Evolutionary conservation across 495 filamentous ascomycete species (phyloP).

Genomic region (Annulohypoxylon stygium): DNA sequence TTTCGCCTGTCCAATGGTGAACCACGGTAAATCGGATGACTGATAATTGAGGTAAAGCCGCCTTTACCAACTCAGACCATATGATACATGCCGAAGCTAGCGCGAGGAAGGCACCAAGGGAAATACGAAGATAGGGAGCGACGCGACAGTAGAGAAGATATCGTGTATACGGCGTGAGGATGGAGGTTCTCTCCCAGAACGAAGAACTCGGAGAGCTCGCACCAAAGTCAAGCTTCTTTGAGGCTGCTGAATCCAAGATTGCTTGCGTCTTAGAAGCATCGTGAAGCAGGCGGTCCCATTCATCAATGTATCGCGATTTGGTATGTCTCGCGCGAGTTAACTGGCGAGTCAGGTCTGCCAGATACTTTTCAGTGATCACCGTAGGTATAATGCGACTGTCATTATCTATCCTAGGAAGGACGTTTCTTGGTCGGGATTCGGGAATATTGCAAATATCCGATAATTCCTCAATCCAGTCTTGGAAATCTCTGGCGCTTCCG

Average conservation of each 20-base stretch:
- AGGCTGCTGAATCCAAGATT: constrained; percentile 84
- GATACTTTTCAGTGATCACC: constrained; percentile 91
- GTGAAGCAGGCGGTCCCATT: constrained; percentile 84
- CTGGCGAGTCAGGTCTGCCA: constrained; percentile 88
- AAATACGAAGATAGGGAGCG: constrained; percentile 72
- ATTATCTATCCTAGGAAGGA: constrained; percentile 54
- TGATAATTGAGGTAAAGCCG: constrained; percentile 78
- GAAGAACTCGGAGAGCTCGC: constrained; percentile 67
- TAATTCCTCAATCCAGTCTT: constrained; percentile 94
- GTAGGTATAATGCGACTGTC: constrained; percentile 69
- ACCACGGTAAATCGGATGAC: constrained; percentile 87
- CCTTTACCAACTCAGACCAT: constrained; percentile 92
- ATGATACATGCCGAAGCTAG: constrained; percentile 84
- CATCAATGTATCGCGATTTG: constrained; percentile 81
- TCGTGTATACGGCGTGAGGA: constrained; percentile 88
- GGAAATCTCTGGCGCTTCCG: constrained; percentile 82
- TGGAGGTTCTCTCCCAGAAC: constrained; percentile 63
- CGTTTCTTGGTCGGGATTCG: constrained; percentile 68
- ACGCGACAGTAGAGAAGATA: constrained; percentile 80
- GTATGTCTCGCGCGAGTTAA: constrained; percentile 84
- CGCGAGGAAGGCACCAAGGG: constrained; percentile 73
- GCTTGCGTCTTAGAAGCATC: constrained; percentile 80
- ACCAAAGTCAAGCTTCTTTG: constrained; percentile 82
- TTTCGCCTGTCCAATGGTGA: constrained; percentile 74
- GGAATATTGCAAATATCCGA: constrained; percentile 78